Base-by-base conservation (phyloP, 345 rosid species). In the Triadica sebifera region DNA sequence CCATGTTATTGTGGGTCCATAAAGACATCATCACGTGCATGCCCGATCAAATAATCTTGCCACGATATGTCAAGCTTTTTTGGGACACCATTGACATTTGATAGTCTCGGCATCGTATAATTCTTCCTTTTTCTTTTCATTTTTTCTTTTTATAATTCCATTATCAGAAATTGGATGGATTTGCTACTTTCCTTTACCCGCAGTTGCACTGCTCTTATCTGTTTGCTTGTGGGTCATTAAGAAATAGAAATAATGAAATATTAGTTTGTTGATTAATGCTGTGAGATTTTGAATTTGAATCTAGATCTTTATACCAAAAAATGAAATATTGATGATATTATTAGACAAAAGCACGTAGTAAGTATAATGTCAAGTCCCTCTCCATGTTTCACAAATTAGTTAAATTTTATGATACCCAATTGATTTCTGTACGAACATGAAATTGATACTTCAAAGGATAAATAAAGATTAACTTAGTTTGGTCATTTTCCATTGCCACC, bases 11-110 rank as follows among this genome's bases (percentile, higher is more conserved):
- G 55, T 70, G 74, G 82, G 79, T 12, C 62, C 75, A 45, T 7
- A 61, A 7, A 43, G 65, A 73, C 80, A 75, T 59, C 57, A 65
- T 79, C 78, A 77, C 81, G 69, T 79, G 80, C 78, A 75, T 65
- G 70, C 34, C 60, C 71, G 5, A 75, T 65, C 65, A 74, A 72
- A 79, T 74, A 39, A 81, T 76, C 65, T 59, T 49, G 19, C 74
- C 74, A 72, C 77, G 61, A 79, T 60, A 69, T 81, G 78, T 61
- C 52, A 24, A 17, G 50, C 82, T 74, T 76, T 81, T 71, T 5
- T 15, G 29, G 7, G 68, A 78, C 82, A 83, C 25, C 71, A 77
- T 5, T 47, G 80, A 67, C 69, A 20, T 38, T 61, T 70, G 65
- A 65, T 58, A 64, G 58, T 51, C 51, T 66, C 61, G 59, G n/a